Conservation (phyloP, 2,329 filamentous ascomycete species). For the Cadophora sp. region DNA sequence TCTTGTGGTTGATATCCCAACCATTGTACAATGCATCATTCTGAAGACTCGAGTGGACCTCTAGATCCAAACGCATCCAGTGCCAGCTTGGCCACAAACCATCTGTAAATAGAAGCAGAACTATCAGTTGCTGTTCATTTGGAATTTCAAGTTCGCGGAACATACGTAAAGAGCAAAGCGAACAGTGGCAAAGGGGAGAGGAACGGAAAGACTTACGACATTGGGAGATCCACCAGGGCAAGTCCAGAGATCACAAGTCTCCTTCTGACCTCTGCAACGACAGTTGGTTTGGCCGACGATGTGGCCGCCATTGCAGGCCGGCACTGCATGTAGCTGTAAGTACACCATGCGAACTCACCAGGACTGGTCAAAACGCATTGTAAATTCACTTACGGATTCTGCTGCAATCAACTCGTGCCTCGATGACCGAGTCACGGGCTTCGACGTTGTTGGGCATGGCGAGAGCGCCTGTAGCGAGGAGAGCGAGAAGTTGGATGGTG, state of each 20-base stretch:
- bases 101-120: not conserved
- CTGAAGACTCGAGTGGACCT: too few relatives aligned
- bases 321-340: not conserved
- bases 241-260: constrained; percentile 17
- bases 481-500: constrained; percentile 20
- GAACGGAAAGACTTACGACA: constrained; percentile 8
- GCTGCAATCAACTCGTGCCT: constrained; percentile 16
- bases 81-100: constrained; percentile 8
- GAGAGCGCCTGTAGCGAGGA: constrained; percentile 19
- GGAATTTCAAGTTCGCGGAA: too few relatives aligned
- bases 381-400: constrained; percentile 20
- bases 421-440: constrained; percentile 8
- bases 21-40: not conserved
- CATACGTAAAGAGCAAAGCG: too few relatives aligned
- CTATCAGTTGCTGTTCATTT: not conserved
- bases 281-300: constrained; percentile 17
- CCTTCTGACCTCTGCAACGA: constrained; percentile 21
- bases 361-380: too few relatives aligned
- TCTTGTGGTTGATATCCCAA: not conserved
- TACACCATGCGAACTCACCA: not conserved
- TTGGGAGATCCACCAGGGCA: constrained; percentile 16
- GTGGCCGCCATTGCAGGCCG: constrained; percentile 18
- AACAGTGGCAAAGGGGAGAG: too few relatives aligned
- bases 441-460: constrained; percentile 20
- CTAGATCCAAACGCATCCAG: constrained; percentile 13